These are phyloP conservation scores for Aspergillus sojae DNA, from an alignment of 2,329 filamentous ascomycete genomes.

Conservation along the genomic window DNA sequence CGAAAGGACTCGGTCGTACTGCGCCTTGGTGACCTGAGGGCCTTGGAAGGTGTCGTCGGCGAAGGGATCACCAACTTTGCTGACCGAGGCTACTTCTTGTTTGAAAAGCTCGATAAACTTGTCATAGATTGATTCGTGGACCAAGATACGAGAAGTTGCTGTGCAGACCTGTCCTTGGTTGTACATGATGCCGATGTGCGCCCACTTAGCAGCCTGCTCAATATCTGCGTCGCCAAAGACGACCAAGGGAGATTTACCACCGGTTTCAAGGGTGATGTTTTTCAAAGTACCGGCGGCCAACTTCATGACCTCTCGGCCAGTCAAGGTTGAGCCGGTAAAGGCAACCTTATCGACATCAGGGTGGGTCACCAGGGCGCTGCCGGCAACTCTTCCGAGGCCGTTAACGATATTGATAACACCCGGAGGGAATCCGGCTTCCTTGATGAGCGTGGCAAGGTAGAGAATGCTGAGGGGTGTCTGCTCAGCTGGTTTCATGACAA, in stretches of 20 bases:
- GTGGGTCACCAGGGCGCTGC: slow-evolving; percentile 34
- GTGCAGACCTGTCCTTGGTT: slow-evolving; percentile 42
- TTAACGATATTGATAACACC: slow-evolving; percentile 40
- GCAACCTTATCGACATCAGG: slow-evolving; percentile 39
- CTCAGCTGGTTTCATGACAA: slow-evolving; percentile 39
- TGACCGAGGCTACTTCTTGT: slow-evolving; percentile 33
- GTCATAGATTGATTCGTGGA: slow-evolving; percentile 54
- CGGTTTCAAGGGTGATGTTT: slow-evolving; percentile 48
- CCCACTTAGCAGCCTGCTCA: slow-evolving; percentile 70
- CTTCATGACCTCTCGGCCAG: slow-evolving; percentile 40
- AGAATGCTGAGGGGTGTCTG: slow-evolving; percentile 39
- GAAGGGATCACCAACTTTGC: slow-evolving; percentile 41
- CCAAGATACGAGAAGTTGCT: slow-evolving; percentile 52
- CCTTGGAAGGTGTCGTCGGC: slow-evolving; percentile 41
- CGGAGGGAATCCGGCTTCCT: slow-evolving; percentile 38
- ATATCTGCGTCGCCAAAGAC: slow-evolving; percentile 69
- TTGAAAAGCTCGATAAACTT: slow-evolving; percentile 37
- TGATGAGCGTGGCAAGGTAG: slow-evolving; percentile 36
- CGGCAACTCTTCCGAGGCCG: slow-evolving; percentile 34
- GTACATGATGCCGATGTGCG: slow-evolving; percentile 57
- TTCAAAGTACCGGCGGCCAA: slow-evolving; percentile 39
- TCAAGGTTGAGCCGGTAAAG: slow-evolving; percentile 38
- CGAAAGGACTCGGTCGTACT: slow-evolving; percentile 58
- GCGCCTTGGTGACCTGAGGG: slow-evolving; percentile 40
- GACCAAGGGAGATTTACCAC: slow-evolving; percentile 67